Evolutionary conservation across 2,329 filamentous ascomycete genomes (phyloP).

Genomic region (Leptographium procerum): DNA sequence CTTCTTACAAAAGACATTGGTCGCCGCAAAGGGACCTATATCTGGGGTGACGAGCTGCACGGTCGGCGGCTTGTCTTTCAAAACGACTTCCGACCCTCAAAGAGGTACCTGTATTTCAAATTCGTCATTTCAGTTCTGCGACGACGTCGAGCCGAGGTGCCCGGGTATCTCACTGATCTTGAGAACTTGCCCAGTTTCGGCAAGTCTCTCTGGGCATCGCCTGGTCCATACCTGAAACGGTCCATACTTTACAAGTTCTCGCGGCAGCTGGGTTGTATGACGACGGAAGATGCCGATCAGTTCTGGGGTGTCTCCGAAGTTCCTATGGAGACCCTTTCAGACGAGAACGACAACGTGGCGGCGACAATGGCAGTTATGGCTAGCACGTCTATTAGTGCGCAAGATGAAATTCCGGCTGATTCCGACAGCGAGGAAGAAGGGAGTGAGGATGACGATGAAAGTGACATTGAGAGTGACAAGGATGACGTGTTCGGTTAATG

Average conservation of each 20-base stretch:
- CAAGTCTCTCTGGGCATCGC: neutral
- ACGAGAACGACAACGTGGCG: no score
- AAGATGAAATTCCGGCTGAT: no score
- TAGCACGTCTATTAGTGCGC: no score
- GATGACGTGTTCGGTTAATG: no score
- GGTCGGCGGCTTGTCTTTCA: neutral
- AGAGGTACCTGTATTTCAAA: conserved; percentile 1
- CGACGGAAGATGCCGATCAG: neutral
- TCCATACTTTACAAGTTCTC: neutral
- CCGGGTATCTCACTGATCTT: neutral
- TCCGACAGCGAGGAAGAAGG: no score
- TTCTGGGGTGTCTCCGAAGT: conserved; percentile 1
- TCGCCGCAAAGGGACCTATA: neutral
- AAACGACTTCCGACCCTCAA: neutral
- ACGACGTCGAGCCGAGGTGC: neutral
- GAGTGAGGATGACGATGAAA: no score
- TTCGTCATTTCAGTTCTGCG: neutral
- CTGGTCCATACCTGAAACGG: neutral
- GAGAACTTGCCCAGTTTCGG: neutral
- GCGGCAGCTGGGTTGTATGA: neutral
- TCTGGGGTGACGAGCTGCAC: neutral
- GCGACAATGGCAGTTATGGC: no score
- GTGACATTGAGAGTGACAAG: no score
- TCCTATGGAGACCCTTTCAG: neutral
- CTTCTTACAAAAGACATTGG: neutral